A percentile compares a stretch with the other conserved stretches of the same genome.
Conservation (phyloP, 1,284 basidiomycete species). For the Entoloma clypeatum region DNA sequence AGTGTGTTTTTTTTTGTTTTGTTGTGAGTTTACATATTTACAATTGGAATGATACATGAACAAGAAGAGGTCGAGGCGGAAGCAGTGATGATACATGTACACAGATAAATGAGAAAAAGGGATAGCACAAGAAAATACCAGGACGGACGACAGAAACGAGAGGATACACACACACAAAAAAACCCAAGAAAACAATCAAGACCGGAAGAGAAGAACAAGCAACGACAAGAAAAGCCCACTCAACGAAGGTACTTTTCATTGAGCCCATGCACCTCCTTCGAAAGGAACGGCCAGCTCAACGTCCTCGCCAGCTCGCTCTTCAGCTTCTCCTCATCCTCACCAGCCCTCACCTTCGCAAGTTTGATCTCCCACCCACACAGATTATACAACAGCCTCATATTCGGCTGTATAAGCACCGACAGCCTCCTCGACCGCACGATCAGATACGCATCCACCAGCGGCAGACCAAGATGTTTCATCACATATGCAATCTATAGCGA, state of each 20-base stretch:
- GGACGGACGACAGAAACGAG: background rate
- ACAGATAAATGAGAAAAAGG: background rate
- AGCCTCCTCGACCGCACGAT: conserved; percentile 81
- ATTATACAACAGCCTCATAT: conserved; percentile 91
- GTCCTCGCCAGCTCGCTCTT: conserved; percentile 56
- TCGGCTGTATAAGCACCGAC: conserved; percentile 89
- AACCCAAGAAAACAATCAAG: background rate
- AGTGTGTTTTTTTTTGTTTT: too few species aligned
- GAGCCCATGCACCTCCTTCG: conserved; percentile 72
- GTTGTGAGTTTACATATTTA: too few species aligned
- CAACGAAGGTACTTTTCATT: conserved; percentile 75
- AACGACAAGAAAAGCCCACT: conserved; percentile 11
- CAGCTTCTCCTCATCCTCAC: conserved; percentile 44
- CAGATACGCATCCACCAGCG: conserved; percentile 90
- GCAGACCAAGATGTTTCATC: conserved; percentile 88
- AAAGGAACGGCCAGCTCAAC: conserved; percentile 75
- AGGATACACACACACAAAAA: conserved; percentile 1
- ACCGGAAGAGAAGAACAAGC: background rate
- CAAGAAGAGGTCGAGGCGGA: background rate
- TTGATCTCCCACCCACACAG: conserved; percentile 91
- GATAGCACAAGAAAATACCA: too few species aligned
- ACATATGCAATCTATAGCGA: conserved; percentile 82
- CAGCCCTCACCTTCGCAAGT: conserved; percentile 67
- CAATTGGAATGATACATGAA: background rate
- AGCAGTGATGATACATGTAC: background rate